Conservation (phyloP, 202 grass and related monocot species). For the Thinopyrum obtusiflorum region DNA sequence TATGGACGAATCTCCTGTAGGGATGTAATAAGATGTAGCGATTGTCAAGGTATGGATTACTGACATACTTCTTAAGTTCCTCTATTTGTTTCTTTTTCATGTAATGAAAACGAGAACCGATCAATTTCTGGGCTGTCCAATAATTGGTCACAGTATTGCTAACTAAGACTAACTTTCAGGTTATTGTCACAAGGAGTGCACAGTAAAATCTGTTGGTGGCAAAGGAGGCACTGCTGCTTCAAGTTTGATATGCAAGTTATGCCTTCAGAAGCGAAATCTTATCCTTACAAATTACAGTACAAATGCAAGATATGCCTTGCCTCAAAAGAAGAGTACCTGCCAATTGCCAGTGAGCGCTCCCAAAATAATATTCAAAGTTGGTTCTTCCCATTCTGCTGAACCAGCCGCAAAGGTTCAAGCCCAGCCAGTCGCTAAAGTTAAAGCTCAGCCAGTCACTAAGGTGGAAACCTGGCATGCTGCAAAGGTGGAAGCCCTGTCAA, state of each 20-base stretch:
- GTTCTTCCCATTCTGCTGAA: conserved; percentile 38
- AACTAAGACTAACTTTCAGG: conserved; percentile 57
- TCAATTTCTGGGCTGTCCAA: conserved; percentile 28
- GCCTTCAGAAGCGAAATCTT: conserved; percentile 49
- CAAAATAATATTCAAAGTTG: conserved; percentile 56
- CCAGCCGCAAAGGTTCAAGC: conserved; percentile 15
- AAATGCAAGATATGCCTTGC: conserved; percentile 38
- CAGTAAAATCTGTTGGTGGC: conserved; percentile 44
- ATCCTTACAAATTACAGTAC: conserved; percentile 49
- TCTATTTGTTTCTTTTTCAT: conserved; percentile 8
- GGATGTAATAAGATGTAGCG: conserved; percentile 64
- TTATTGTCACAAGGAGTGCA: conserved; percentile 83
- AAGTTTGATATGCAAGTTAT: conserved; percentile 70
- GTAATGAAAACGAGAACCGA: background rate
- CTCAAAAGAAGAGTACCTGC: conserved; percentile 52
- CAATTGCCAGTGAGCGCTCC: conserved; percentile 36
- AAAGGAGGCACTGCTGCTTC: conserved; percentile 37
- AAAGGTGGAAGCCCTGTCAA: background rate
- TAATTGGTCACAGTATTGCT: conserved; percentile 26
- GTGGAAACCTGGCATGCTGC: background rate
- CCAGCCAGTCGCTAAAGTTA: background rate
- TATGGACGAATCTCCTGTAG: conserved; percentile 50
- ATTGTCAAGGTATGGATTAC: conserved; percentile 77
- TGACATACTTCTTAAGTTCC: background rate
- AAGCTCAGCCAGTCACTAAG: background rate